A percentile compares a stretch with the other conserved stretches of the same genome.
These are phyloP conservation scores for Hymenotorrendiella dingleyae DNA, from an alignment of 2,329 filamentous ascomycete genomes.

Conservation along the genomic window DNA sequence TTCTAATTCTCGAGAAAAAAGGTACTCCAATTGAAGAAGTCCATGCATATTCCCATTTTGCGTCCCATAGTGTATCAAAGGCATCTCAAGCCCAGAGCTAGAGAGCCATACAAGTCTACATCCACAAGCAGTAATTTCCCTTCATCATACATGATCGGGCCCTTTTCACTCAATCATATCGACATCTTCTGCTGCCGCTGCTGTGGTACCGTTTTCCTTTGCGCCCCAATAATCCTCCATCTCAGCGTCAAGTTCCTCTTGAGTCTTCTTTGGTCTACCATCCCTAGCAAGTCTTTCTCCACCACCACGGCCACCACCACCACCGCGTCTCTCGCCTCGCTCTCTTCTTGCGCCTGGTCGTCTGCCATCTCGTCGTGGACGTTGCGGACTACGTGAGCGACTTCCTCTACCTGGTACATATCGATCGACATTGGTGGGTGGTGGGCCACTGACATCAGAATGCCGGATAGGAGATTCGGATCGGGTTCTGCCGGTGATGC, in stretches of 20 bases:
- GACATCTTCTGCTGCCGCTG: constrained; percentile 48
- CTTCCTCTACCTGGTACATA: constrained; percentile 33
- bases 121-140: too few relatives aligned
- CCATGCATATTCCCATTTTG: too few relatives aligned
- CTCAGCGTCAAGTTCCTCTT: constrained; percentile 89
- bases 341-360: constrained; percentile 40
- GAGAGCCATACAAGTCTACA: too few relatives aligned
- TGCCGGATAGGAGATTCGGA: constrained; percentile 48
- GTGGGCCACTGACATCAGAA: constrained; percentile 29
- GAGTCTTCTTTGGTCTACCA: constrained; percentile 68
- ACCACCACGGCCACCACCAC: constrained; percentile 35
- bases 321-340: constrained; percentile 34
- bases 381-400: constrained; percentile 55
- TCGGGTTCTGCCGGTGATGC: constrained; percentile 57
- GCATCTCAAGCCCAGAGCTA: too few relatives aligned
- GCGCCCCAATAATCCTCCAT: constrained; percentile 87
- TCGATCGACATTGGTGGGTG: constrained; percentile 31
- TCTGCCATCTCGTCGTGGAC: constrained; percentile 46
- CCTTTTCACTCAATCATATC: constrained; percentile 59
- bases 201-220: constrained; percentile 31
- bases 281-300: constrained; percentile 41
- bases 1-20: too few relatives aligned
- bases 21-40: too few relatives aligned
- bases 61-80: too few relatives aligned
- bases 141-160: too few relatives aligned